Evolutionary conservation across 305 asterid genomes (phyloP).

Genomic region (Fraxinus sp.): DNA sequence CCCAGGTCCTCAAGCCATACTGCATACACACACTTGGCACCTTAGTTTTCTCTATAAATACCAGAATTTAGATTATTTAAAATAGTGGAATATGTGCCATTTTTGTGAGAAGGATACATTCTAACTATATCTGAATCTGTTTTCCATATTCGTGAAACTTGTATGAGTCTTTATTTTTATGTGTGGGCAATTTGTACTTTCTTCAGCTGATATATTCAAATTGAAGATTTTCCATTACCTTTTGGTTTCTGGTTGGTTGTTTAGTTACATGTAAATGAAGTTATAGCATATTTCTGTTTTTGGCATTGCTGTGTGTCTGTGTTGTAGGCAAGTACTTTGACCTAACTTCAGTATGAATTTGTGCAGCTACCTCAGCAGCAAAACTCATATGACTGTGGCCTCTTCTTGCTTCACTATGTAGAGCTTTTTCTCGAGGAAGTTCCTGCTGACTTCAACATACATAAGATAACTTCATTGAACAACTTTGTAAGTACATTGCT

Average conservation of each 20-base stretch:
- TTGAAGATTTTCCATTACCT: constrained; percentile 2
- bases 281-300: neutral
- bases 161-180: constrained; percentile 9
- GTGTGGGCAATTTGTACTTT: neutral
- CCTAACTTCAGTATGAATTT: constrained; percentile 13
- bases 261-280: neutral
- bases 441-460: neutral
- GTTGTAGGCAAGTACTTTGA: neutral
- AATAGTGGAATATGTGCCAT: constrained; percentile 11
- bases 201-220: constrained; percentile 7
- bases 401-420: neutral
- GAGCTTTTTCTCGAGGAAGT: constrained; percentile 3
- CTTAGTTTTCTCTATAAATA: neutral
- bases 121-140: neutral
- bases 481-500: constrained; percentile 6
- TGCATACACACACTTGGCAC: neutral
- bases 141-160: constrained; percentile 4
- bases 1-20: neutral
- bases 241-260: constrained; percentile 18
- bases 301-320: neutral
- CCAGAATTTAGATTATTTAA: neutral
- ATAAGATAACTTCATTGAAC: neutral
- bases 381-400: neutral
- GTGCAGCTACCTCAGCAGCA: constrained; percentile 4
- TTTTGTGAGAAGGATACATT: neutral